Evolutionary conservation across 2,329 filamentous ascomycete species (phyloP), one percentile per base, ranked within the genome.

Genomic region (Thielaviopsis euricoi): DNA sequence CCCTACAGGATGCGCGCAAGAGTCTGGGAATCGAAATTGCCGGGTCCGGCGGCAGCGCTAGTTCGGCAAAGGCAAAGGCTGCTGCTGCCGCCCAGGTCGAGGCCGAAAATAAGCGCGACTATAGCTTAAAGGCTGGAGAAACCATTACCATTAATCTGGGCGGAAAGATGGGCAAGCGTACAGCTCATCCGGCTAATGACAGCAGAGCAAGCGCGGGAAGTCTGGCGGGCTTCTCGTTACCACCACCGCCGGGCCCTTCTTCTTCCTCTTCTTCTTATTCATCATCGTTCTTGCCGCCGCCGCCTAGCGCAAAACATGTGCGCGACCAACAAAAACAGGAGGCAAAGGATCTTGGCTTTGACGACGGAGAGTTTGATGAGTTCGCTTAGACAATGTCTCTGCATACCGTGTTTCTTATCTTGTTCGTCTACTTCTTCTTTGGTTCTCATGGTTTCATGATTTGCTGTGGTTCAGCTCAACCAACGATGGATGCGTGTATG

Each of bases 331-430:
- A 81, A 70, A 74, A 77, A 64, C 72, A 71, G 64, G 76, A 79
- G 13, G 72, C 77, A 5, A 74, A 83, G 66, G 83, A 89, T 60
- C 66, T 91, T 62, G 87, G 87, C 0, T 93, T 93, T 65, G 88
- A 94, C 65, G 87, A 95, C 67, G 89, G 88, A 1, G 85, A 91
- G 66, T 90, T 89, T 77, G 88, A 87, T 21, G 88, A 94, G 70
- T 94, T 94, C 71, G 78, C 78, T 53, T 82, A 53, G 17, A 62
- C 58, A 25, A 6, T 33, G 29, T 33, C 9, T 60, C 63, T 12
- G 50, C 13, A 26, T 1, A 5, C 50, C n/a, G 12, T 26, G 17
- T 1, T 17, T 52, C n/a, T n/a, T n/a, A n/a, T n/a, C n/a, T n/a
- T n/a, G 5, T 52, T 33, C 2, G 29, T 33, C 29, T 33, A 4